A percentile compares a stretch with the other conserved stretches of the same genome.
These are phyloP conservation scores for Cyphellophora attinorum DNA, from an alignment of 2,329 filamentous ascomycete genomes.

Conservation along the genomic window DNA sequence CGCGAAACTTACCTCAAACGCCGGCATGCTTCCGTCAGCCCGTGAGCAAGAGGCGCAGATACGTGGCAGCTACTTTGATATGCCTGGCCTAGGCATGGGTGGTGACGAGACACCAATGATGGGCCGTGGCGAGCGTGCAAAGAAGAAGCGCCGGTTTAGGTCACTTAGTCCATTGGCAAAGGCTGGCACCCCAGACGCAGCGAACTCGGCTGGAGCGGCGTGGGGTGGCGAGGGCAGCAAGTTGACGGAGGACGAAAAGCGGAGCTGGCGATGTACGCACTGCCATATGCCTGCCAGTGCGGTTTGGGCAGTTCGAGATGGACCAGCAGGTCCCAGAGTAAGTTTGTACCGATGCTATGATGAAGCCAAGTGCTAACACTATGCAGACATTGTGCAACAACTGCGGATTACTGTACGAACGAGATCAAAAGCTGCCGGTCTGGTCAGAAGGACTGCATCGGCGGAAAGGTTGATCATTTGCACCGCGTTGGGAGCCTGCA, in stretches of 20 bases:
- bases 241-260: constrained; percentile 61
- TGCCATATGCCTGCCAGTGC: constrained; percentile 81
- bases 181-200: constrained; percentile 59
- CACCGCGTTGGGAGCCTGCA: not conserved
- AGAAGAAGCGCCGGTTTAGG: constrained; percentile 88
- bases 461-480: constrained; percentile 21
- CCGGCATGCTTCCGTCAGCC: constrained; percentile 52
- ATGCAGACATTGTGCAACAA: constrained; percentile 78
- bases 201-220: constrained; percentile 52
- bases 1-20: constrained; percentile 78
- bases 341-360: constrained; percentile 28
- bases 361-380: constrained; percentile 4
- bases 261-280: constrained; percentile 78
- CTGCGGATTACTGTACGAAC: constrained; percentile 81
- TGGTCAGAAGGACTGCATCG: constrained; percentile 64
- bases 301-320: constrained; percentile 91
- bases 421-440: constrained; percentile 70
- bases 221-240: constrained; percentile 57
- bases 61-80: constrained; percentile 49
- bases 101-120: constrained; percentile 60
- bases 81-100: constrained; percentile 31
- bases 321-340: constrained; percentile 73
- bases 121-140: constrained; percentile 83
- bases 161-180: constrained; percentile 74
- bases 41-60: constrained; percentile 58